Percentiles rank a stretch among this genome's conserved stretches.
phyloP scores from a whole-genome alignment of 1,284 basidiomycete species.

The Moesziomyces globuligerus region DNA sequence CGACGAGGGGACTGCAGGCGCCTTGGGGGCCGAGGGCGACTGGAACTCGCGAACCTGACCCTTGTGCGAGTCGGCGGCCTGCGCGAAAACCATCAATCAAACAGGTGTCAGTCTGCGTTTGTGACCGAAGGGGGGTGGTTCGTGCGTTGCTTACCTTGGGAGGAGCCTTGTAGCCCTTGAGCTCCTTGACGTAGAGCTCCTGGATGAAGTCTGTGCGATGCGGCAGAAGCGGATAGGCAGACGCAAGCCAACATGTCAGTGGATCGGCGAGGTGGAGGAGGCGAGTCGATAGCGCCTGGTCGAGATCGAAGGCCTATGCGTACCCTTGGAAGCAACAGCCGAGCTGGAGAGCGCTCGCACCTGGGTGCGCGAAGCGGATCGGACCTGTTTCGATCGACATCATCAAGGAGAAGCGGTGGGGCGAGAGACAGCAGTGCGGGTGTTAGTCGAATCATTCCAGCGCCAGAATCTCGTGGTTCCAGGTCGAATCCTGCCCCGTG shows the following conservation, averaged over 20 bases:
- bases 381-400: constrained; percentile 30
- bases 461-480: not conserved
- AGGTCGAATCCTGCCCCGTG: not conserved
- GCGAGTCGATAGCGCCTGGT: constrained; percentile 7
- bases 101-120: not conserved
- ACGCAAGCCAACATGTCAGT: too few relatives aligned
- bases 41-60: constrained; percentile 69
- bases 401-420: not conserved
- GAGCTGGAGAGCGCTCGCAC: constrained; percentile 62
- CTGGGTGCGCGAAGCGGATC: constrained; percentile 47
- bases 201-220: constrained; percentile 80
- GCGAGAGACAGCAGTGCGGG: not conserved
- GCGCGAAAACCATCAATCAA: too few relatives aligned
- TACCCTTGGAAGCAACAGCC: constrained; percentile 61
- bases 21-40: constrained; percentile 67
- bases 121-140: constrained; percentile 5
- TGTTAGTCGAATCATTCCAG: constrained; percentile 21
- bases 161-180: constrained; percentile 84
- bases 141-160: constrained; percentile 57
- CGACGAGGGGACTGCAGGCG: constrained; percentile 67
- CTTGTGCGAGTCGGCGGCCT: constrained; percentile 66
- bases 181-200: constrained; percentile 88
- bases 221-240: constrained; percentile 4
- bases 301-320: constrained; percentile 19
- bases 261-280: not conserved